These are phyloP conservation scores for Nannizziopsis arthrosporioides DNA, from an alignment of 2,329 filamentous ascomycete genomes.

Conservation along the genomic window DNA sequence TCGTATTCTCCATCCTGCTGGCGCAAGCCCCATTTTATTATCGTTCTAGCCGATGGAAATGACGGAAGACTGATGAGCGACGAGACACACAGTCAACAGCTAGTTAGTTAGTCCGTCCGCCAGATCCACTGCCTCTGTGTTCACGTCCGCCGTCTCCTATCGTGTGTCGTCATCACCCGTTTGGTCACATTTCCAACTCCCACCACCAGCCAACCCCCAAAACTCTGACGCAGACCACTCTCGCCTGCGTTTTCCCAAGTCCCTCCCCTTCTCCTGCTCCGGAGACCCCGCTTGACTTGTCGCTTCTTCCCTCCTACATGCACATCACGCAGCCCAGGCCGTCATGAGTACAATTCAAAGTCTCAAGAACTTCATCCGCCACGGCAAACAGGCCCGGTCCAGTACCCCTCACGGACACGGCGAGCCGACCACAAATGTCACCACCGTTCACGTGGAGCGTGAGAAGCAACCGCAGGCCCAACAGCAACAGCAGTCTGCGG, in stretches of 20 bases:
- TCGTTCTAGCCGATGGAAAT: no score
- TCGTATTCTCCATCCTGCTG: no score
- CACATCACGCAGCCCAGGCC: slow-evolving; percentile 2
- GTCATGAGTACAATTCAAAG: slow-evolving; percentile 72
- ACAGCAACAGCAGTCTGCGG: slow-evolving; percentile 43
- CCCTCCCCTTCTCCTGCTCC: not conserved
- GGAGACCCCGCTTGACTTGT: no score
- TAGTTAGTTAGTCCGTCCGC: not conserved
- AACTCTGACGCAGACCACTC: not conserved
- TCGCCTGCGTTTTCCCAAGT: not conserved
- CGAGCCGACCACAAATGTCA: slow-evolving; percentile 52
- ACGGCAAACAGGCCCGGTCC: slow-evolving; percentile 85
- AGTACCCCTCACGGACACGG: slow-evolving; percentile 40
- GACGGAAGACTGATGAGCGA: no score
- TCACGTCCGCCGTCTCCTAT: not conserved
- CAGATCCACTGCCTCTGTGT: not conserved
- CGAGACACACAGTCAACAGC: no score
- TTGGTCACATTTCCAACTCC: slow-evolving; percentile 4
- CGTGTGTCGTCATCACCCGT: slow-evolving; percentile 7
- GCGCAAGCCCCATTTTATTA: no score
- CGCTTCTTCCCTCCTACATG: not conserved
- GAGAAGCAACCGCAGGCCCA: slow-evolving; percentile 42
- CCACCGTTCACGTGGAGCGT: slow-evolving; percentile 53
- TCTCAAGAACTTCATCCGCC: slow-evolving; percentile 94
- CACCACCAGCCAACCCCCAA: not conserved